Evolutionary conservation across 805 yeast species (phyloP), one percentile per base, ranked within the genome.

Genomic region (Barnettozyma populi): DNA sequence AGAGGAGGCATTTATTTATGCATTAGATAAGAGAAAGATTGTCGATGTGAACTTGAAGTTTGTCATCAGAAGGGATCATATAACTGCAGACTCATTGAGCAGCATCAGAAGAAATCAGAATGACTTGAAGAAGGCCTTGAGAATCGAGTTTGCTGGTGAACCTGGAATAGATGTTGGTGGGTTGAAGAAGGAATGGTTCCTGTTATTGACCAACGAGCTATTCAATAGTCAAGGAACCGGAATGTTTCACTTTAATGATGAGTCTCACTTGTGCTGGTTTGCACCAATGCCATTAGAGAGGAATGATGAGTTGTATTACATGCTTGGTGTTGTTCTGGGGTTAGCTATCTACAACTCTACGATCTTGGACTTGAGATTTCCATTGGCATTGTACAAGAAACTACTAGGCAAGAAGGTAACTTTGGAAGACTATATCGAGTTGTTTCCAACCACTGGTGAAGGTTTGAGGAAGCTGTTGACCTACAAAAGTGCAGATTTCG

Each of bases 81-180:
- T 92, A 2, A 75, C 89, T 0, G 76, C 74, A 38, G 99, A 92
- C 63, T 89, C 97, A 2, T 64, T 94, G 39, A 68, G 78, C 7
- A 73, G 79, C 29, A 78, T 85, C 32, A 76, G 80, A 55, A 65
- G 71, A 3, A 79, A 79, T 56, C 73, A 70, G 37, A 62, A 64
- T 10, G 87, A 86, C 57, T 70, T 90, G 49, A 80, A 84, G 56
- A 90, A 90, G 59, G 77, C 88, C 2, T 65, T 92, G 27, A 75
- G 80, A 52, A 84, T 94, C 8, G 90, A 86, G 57, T 92, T 94
- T 63, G 68, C 84, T 4, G 82, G 82, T 50, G 99, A 92, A 60
- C 95, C 90, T 0, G 99, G 98, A 0, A 78, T 92, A 20, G 99
- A 92, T 68, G 97, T 90, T 1, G 98, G 99, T 2, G 99, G 99